These are phyloP conservation scores for Vigna angularis DNA, from an alignment of 306 rosid species.

Conservation along the genomic window DNA sequence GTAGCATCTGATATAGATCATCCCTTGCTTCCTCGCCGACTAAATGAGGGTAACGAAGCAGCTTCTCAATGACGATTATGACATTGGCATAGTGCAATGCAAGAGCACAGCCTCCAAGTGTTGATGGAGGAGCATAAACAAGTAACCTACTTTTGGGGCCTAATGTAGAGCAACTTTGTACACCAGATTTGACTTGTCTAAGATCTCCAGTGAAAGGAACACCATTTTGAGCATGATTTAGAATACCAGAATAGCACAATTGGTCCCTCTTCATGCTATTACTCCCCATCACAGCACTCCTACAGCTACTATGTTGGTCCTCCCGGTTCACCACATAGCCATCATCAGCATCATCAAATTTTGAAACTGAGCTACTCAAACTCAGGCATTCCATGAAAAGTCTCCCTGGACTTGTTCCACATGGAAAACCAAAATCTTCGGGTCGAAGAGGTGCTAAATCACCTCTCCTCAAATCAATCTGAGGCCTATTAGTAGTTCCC, in stretches of 20 bases:
- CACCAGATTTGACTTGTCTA: slow-evolving; percentile 48
- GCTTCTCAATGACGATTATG: slow-evolving; percentile 79
- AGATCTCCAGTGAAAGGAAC: slow-evolving; percentile 53
- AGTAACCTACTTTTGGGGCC: slow-evolving; percentile 66
- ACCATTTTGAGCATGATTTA: slow-evolving; percentile 53
- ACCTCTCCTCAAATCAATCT: slow-evolving; percentile 52
- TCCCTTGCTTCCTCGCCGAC: slow-evolving; percentile 90
- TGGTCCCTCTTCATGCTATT: slow-evolving; percentile 56
- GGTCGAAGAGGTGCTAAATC: slow-evolving; percentile 57
- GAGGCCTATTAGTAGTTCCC: slow-evolving; percentile 54
- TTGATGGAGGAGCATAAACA: slow-evolving; percentile 68
- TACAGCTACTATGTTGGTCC: slow-evolving; percentile 56
- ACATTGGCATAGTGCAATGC: slow-evolving; percentile 91
- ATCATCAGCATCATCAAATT: slow-evolving; percentile 51
- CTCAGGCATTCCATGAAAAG: slow-evolving; percentile 89
- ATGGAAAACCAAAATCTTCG: slow-evolving; percentile 72
- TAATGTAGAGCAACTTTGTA: slow-evolving; percentile 53
- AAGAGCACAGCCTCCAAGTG: slow-evolving; percentile 87
- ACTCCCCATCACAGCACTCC: slow-evolving; percentile 46
- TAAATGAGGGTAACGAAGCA: slow-evolving; percentile 85
- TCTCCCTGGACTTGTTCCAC: slow-evolving; percentile 84
- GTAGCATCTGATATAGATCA: slow-evolving; percentile 89
- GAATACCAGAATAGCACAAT: slow-evolving; percentile 49
- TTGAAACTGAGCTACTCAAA: slow-evolving; percentile 72
- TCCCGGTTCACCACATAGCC: slow-evolving; percentile 49